A percentile compares a stretch with the other conserved stretches of the same genome.
Evolutionary conservation across 2,329 filamentous ascomycete genomes (phyloP).

Genomic region (Pyricularia pennisetigena): DNA sequence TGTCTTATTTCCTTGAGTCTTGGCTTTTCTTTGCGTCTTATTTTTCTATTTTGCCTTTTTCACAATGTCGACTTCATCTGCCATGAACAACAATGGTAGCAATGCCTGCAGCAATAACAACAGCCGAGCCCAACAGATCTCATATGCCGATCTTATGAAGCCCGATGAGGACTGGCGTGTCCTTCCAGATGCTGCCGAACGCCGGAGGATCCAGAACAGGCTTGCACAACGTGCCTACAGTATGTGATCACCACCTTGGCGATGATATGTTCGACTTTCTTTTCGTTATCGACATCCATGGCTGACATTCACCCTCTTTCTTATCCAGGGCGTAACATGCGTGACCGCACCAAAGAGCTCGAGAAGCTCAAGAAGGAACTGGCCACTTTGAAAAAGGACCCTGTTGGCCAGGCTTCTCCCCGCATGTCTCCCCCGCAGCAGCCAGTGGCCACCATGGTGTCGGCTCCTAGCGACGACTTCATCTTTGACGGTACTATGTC

Average conservation of each 20-base stretch:
- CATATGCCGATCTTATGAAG: slow-evolving; percentile 6
- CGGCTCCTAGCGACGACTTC: slow-evolving; percentile 1
- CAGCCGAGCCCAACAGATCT: slow-evolving; percentile 3
- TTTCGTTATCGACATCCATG: background rate
- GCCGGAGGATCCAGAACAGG: slow-evolving; percentile 6
- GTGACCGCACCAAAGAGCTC: slow-evolving; percentile 7
- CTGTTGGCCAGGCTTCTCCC: background rate
- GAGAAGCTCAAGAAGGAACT: slow-evolving; percentile 7
- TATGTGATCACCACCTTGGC: background rate
- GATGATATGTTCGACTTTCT: background rate
- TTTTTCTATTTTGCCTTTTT: background rate
- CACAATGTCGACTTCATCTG: slow-evolving; percentile 1
- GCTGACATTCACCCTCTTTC: background rate
- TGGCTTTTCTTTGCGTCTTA: background rate
- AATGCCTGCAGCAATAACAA: background rate
- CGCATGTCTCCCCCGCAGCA: slow-evolving; percentile 1
- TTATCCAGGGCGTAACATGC: slow-evolving; percentile 5
- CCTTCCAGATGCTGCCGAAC: slow-evolving; percentile 5
- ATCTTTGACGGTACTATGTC: slow-evolving; percentile 4
- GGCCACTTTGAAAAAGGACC: slow-evolving; percentile 4
- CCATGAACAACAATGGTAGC: background rate
- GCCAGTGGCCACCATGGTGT: slow-evolving; percentile 1
- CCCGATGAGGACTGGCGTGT: slow-evolving; percentile 6
- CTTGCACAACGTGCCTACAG: slow-evolving; percentile 6
- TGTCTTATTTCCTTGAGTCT: slow-evolving; percentile 1